Base-by-base conservation (phyloP, 148 eudicot genomes). In the Chenopodium berlandieri region DNA sequence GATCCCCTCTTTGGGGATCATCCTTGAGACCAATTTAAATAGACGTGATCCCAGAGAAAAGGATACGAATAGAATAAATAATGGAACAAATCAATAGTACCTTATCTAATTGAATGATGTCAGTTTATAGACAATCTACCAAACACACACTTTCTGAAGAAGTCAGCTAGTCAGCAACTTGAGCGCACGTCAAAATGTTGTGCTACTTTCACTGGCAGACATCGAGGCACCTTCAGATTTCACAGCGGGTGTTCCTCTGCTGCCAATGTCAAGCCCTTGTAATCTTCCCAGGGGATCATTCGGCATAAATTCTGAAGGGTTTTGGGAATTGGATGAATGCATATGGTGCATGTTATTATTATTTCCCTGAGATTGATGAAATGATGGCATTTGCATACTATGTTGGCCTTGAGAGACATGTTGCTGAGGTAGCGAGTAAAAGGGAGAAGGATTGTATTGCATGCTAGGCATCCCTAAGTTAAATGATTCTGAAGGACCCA, bases 121-220 rank as follows among this genome's bases (percentile, higher is more conserved):
- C 87, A 85, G 84, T 85, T 79, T 88, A 85, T 85, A 75, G 79
- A 88, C 86, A 88, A 83, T 80, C 87, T 85, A 75, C 32, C 77
- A 74, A 40, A 74, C 73, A 68, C 81, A 79, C 68, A 67, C 30
- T 72, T 46, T 62, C 78, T 60, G 87, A 77, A 75, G 54, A 69
- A 73, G 89, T 87, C 84, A 87, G 89, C 81, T 52, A 84, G 81
- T 84, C 87, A 84, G 84, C 86, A 81, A 71, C 69, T 73, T 47
- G 30, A 71, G 79, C 32, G 75, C 47, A 48, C 83, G 71, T 88
- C 74, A 88, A 83, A 86, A 84, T 67, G 89, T 85, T 44, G 91
- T 79, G 85, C 86, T 89, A 84, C 84, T 88, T 84, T 88, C 90
- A 83, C 87, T 84, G 80, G 87, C 86, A 74, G 89, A 86, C 84